Evolutionary conservation across 257 asterid species (phyloP).

Genomic region (Voacanga thouarsii): DNA sequence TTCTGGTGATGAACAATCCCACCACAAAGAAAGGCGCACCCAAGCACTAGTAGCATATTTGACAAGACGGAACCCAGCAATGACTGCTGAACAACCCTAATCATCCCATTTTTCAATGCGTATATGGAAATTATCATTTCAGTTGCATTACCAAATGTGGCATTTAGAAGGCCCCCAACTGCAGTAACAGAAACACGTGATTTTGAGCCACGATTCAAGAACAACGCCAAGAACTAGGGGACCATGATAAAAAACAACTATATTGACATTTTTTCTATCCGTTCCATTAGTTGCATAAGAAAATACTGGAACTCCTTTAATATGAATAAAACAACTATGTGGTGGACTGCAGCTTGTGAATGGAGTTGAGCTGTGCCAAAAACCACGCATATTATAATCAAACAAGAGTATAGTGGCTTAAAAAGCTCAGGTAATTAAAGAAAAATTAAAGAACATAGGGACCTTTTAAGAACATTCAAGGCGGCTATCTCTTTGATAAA

Average conservation of each 20-base stretch:
- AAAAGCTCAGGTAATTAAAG: too few relatives aligned
- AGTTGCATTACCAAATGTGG: conserved; percentile 95
- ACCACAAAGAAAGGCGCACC: conserved; percentile 95
- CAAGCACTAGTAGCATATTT: conserved; percentile 94
- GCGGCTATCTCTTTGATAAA: too few relatives aligned
- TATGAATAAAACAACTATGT: background rate
- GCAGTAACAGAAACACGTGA: conserved; percentile 18
- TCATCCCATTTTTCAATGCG: conserved; percentile 90
- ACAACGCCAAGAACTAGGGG: background rate
- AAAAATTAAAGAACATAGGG: too few relatives aligned
- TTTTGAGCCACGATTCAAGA: background rate
- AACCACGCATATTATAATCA: too few relatives aligned
- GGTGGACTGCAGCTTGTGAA: too few relatives aligned
- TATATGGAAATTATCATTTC: conserved; percentile 94
- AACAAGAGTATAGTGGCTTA: too few relatives aligned
- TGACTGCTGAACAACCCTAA: conserved; percentile 89
- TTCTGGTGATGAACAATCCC: conserved; percentile 69
- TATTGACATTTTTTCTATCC: background rate
- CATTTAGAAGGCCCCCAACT: conserved; percentile 98
- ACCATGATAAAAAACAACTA: background rate
- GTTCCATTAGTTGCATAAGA: background rate
- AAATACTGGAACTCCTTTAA: background rate
- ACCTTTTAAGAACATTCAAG: too few relatives aligned
- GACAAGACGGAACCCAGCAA: conserved; percentile 93
- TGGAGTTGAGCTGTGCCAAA: too few relatives aligned